Evolutionary conservation across 208 protist species (phyloP), one percentile per base, ranked within the genome.

Genomic region (Leishmania guyanensis): DNA sequence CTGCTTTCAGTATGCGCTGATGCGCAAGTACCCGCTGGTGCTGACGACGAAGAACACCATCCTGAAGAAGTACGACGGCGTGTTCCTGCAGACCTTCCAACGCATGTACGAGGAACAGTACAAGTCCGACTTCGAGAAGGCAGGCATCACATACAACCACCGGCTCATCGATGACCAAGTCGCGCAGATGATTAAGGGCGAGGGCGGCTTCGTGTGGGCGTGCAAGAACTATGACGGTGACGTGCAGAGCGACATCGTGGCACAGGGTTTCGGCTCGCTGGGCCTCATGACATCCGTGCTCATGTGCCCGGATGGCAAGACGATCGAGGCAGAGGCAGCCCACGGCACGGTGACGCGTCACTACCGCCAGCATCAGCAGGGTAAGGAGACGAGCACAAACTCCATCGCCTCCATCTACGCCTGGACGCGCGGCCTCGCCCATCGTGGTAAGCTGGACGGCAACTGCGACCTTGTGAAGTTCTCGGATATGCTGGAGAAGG

Each of bases 191-290:
- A 90, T 98, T 43, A 99, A 98, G 87, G 92, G 92, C 76, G 83
- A 90, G 62, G 96, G 96, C 73, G 96, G 98, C 50, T 99, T 99
- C 81, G 97, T 99, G 53, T 99, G 98, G 98, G 98, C 98, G 16
- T 99, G 98, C 90, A 99, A 99, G 92, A 99, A 99, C 92, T 99
- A 99, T 90, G 99, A 99, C 84, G 99, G 99, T 46, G 99, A 99
- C 85, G 99, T 99, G 54, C 98, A 99, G 92, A 99, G 96, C 60
- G 99, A 99, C 85, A 96, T 98, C 46, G 98, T 99, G n/a, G 98
- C 98, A 46, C 95, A 99, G 92, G 98, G 98, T 71, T 99, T 95
- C 80, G 99, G 99, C 78, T 99, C 97, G 12, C 92, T 99, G 10
- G 99, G 99, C 68, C 89, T 99, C 54, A 99, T 99, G 99, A 99